Conservation (phyloP, 495 filamentous ascomycete species). For the Aspergillus panamensis region DNA sequence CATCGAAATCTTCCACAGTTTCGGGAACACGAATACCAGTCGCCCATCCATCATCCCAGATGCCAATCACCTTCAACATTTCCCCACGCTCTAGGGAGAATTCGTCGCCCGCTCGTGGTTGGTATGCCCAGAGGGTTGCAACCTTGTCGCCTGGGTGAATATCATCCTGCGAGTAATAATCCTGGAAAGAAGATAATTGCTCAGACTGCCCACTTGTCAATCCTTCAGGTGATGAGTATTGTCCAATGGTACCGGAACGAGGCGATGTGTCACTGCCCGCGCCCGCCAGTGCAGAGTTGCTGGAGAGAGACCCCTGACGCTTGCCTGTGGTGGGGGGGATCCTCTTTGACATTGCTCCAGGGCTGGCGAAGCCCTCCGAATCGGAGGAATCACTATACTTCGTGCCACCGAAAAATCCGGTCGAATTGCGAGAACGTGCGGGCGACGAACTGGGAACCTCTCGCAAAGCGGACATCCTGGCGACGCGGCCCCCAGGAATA, state of each 20-base stretch:
- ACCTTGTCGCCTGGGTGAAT: slow-evolving; percentile 91
- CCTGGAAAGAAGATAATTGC: slow-evolving; percentile 92
- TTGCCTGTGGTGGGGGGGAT: slow-evolving; percentile 63
- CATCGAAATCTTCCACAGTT: slow-evolving; percentile 83
- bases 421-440: slow-evolving; percentile 45
- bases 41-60: slow-evolving; percentile 99
- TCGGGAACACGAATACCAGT: slow-evolving; percentile 83
- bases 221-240: slow-evolving; percentile 79
- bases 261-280: slow-evolving; percentile 73
- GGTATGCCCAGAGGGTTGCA: slow-evolving; percentile 92
- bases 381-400: slow-evolving; percentile 72
- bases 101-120: slow-evolving; percentile 89
- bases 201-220: slow-evolving; percentile 88
- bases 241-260: slow-evolving; percentile 63
- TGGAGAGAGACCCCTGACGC: slow-evolving; percentile 87
- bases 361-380: slow-evolving; percentile 78
- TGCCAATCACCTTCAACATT: slow-evolving; percentile 97
- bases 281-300: slow-evolving; percentile 69
- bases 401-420: slow-evolving; percentile 37
- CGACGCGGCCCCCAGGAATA: slow-evolving; percentile 83
- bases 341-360: slow-evolving; percentile 61
- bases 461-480: slow-evolving; percentile 94
- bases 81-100: slow-evolving; percentile 93
- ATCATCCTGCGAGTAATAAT: slow-evolving; percentile 97
- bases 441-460: slow-evolving; percentile 59